phyloP scores from a whole-genome alignment of 148 eudicot species.

The Dysphania ambrosioides region DNA sequence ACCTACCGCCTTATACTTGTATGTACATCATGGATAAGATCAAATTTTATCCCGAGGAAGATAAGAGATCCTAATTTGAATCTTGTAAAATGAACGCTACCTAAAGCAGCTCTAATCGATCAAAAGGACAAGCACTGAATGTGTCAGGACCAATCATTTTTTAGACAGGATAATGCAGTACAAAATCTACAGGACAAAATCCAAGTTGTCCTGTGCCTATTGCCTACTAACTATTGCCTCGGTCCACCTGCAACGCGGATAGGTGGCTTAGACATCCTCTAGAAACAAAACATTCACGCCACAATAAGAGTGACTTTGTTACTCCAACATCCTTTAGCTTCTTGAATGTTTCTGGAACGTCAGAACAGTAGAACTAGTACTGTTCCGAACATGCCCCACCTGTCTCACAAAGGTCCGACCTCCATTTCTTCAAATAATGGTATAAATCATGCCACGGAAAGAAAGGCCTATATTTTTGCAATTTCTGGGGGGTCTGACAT shows the following conservation, averaged over 20 bases:
- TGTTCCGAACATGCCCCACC: slow-evolving; percentile 17
- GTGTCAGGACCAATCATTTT: too few species aligned
- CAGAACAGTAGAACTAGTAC: neutral
- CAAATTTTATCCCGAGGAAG: too few species aligned
- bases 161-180: neutral
- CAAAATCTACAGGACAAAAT: neutral
- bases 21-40: too few species aligned
- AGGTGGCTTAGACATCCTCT: neutral
- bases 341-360: neutral
- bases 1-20: too few species aligned
- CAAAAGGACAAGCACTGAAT: neutral
- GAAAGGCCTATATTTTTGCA: neutral
- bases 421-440: neutral
- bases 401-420: slow-evolving; percentile 4
- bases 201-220: slow-evolving; percentile 1
- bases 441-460: neutral
- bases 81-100: neutral
- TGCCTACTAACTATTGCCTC: too few species aligned
- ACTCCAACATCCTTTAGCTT: neutral
- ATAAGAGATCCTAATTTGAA: too few species aligned
- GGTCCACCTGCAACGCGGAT: neutral
- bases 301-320: neutral
- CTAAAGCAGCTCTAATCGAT: neutral
- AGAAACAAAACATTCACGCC: slow-evolving; percentile 1
- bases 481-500: neutral